Evolutionary conservation across 2,329 filamentous ascomycete species (phyloP).

Genomic region (Aspergillus piperis): DNA sequence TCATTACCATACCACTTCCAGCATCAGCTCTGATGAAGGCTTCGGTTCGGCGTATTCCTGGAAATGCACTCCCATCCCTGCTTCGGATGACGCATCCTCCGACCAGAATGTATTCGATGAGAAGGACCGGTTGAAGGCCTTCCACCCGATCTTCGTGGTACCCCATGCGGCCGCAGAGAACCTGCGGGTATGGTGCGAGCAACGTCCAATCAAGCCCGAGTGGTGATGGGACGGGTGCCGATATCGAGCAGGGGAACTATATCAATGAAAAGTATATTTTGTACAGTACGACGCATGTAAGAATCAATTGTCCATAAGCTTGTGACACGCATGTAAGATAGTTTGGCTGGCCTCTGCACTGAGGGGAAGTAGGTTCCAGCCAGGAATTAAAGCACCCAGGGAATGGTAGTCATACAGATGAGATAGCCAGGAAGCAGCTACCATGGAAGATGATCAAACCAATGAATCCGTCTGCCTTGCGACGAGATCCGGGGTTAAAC

Average conservation of each 20-base stretch:
- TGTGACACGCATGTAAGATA: not conserved
- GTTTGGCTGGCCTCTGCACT: conserved; percentile 3
- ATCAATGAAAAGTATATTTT: not conserved
- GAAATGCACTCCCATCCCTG: conserved; percentile 42
- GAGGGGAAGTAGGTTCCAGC: conserved; percentile 1
- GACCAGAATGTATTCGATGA: conserved; percentile 68
- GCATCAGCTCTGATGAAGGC: conserved; percentile 31
- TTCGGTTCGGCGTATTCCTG: conserved; percentile 44
- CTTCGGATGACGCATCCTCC: conserved; percentile 50
- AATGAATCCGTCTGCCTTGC: too few species aligned
- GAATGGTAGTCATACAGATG: too few species aligned
- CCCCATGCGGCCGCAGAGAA: conserved; percentile 68
- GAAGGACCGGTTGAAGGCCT: conserved; percentile 66
- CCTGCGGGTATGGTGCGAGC: conserved; percentile 65
- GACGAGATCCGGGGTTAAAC: too few species aligned
- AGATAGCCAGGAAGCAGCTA: too few species aligned
- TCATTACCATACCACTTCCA: conserved; percentile 49
- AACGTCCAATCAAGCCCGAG: conserved; percentile 23
- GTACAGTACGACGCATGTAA: conserved; percentile 11
- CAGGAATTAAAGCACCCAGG: not conserved
- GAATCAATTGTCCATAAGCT: not conserved
- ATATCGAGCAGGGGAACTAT: not conserved
- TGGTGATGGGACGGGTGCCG: not conserved
- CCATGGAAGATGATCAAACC: too few species aligned
- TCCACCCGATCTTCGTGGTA: conserved; percentile 85